Conservation (phyloP, 192 early-diverging fungal species). For the Phlyctochytrium arcticum region DNA sequence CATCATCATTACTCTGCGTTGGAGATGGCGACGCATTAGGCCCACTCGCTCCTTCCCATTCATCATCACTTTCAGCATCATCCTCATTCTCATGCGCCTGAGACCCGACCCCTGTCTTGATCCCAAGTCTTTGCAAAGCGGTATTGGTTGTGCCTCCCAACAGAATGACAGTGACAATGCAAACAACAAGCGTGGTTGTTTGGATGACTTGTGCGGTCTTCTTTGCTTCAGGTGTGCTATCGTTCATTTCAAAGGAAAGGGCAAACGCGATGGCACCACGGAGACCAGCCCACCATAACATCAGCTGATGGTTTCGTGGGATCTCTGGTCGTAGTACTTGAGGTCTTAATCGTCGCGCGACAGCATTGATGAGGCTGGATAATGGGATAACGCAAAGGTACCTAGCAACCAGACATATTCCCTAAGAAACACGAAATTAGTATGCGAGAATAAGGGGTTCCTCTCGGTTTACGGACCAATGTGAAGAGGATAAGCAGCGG, state of each 20-base stretch:
- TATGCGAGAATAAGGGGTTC: no score
- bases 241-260: conserved; percentile 73
- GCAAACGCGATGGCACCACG: conserved; percentile 98
- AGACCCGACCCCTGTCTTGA: conserved; percentile 60
- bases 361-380: conserved; percentile 72
- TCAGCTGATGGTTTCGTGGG: conserved; percentile 70
- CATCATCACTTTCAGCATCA: conserved; percentile 31
- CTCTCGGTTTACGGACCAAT: conserved; percentile 16
- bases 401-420: conserved; percentile 80
- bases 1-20: neutral
- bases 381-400: conserved; percentile 85
- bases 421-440: no score
- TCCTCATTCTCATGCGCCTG: conserved; percentile 4
- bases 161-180: conserved; percentile 83
- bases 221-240: conserved; percentile 4
- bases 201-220: conserved; percentile 67
- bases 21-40: no score
- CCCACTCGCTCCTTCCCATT: no score
- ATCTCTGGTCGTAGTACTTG: conserved; percentile 20
- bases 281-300: conserved; percentile 95
- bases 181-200: conserved; percentile 88
- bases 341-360: conserved; percentile 47
- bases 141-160: conserved; percentile 88
- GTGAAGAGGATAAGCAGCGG: conserved; percentile 37
- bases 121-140: conserved; percentile 71